Base-by-base conservation (phyloP, 345 rosid species). In the Brassica incana region DNA sequence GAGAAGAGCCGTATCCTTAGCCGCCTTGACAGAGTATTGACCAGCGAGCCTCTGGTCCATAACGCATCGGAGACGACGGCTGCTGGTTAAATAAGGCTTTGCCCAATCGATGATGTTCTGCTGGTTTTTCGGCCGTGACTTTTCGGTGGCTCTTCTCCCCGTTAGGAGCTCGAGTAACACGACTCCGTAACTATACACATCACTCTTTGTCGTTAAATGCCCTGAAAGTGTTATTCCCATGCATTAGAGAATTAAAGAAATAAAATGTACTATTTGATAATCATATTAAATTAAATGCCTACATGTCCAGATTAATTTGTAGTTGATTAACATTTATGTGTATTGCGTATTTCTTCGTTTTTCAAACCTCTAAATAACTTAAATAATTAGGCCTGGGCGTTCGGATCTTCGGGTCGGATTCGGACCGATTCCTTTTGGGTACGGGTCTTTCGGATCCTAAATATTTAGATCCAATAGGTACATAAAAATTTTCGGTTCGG, bases 151-250 rank as follows among this genome's bases (percentile, higher is more conserved):
- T 81, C 97, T 85, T 78, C 97, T 90, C 2, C 97, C 99, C 0
- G 99, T 94, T 2, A 94, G 80, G 6, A 94, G 81, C 77, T 94
- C 97, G n/a, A 94, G 77, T 38, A 94, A 69, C 5, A 94, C 98
- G 48, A 94, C 99, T 0, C 99, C 99, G 14, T 89, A 95, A 36
- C 99, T 95, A 12, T 91, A 95, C 0, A 95, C 91, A 15, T 95
- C 97, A 35, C 97, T 95, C 65, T 91, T 92, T 2, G 93, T 92
- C 0, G 99, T 95, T 71, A 95, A 82, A 61, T 95, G 99, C 30
- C 99, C 98, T 94, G 90, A 76, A 72, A 79, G 33, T 20, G 33
- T 67, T 73, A 20, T 9, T 64, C 23, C 1, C 59, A 10, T 71
- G 45, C 30, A 6, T 63, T 63, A 77, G 62, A 62, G 10, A 69